Percentiles rank a stretch among this genome's conserved stretches.
These are phyloP conservation scores for Atkinsonella texensis DNA, from an alignment of 2,329 filamentous ascomycete species.

Conservation along the genomic window DNA sequence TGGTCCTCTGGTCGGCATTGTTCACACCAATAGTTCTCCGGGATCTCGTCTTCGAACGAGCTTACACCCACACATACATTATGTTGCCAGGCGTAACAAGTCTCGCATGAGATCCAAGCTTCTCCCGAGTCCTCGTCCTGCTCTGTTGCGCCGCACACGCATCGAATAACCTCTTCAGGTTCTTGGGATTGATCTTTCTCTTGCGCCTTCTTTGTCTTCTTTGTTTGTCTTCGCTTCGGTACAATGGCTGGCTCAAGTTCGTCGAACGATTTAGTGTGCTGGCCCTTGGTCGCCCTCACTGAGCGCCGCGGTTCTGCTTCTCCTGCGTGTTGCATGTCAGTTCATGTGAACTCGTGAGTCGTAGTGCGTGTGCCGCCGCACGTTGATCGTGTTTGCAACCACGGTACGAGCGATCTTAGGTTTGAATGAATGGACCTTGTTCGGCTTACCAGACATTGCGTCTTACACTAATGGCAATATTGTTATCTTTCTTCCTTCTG, in stretches of 20 bases:
- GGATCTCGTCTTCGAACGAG: constrained; percentile 64
- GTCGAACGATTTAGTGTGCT: constrained; percentile 82
- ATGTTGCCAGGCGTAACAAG: constrained; percentile 90
- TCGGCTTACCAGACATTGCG: constrained; percentile 26
- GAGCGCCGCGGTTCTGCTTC: constrained; percentile 78
- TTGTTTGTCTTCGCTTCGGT: constrained; percentile 40
- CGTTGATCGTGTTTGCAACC: background rate
- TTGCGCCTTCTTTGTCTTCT: constrained; percentile 48
- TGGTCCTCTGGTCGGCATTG: constrained; percentile 77
- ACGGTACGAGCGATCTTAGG: background rate
- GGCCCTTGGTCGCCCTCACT: constrained; percentile 90
- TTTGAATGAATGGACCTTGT: background rate
- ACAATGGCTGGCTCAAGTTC: constrained; percentile 48
- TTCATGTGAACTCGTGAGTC: constrained; percentile 7
- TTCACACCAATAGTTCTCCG: constrained; percentile 86
- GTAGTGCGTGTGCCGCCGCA: background rate
- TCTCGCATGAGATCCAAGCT: constrained; percentile 93
- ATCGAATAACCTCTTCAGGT: constrained; percentile 69
- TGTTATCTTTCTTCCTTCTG: background rate
- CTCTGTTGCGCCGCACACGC: constrained; percentile 80
- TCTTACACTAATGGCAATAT: background rate
- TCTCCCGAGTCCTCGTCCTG: constrained; percentile 78
- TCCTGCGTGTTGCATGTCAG: constrained; percentile 17
- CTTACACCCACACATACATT: constrained; percentile 88
- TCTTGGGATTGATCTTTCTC: constrained; percentile 45